phyloP scores from a whole-genome alignment of 805 yeast species.

The Starmerella kuoi region DNA sequence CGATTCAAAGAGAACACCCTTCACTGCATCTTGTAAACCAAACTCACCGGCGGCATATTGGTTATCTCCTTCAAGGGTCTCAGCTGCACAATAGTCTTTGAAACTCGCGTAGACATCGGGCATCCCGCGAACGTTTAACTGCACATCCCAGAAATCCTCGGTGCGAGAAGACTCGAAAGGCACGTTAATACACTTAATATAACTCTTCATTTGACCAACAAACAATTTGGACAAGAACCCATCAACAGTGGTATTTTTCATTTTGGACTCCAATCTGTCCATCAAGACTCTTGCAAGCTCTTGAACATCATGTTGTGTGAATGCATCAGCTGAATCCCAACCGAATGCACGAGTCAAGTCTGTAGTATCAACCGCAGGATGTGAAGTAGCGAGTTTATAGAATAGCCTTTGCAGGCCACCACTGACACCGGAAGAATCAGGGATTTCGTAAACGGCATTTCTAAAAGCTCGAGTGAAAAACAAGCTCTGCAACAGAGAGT shows the following conservation, averaged over 20 bases:
- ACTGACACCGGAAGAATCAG: conserved; percentile 57
- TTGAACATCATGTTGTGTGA: conserved; percentile 96
- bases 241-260: conserved; percentile 79
- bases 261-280: conserved; percentile 82
- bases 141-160: conserved; percentile 98
- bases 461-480: conserved; percentile 75
- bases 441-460: conserved; percentile 77
- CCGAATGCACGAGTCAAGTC: conserved; percentile 90
- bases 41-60: conserved; percentile 82
- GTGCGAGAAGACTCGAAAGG: conserved; percentile 82
- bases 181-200: conserved; percentile 81
- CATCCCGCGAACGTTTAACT: conserved; percentile 80
- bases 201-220: conserved; percentile 95
- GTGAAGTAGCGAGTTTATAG: conserved; percentile 61
- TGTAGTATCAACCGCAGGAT: conserved; percentile 66
- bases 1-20: conserved; percentile 83
- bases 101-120: conserved; percentile 62
- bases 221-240: conserved; percentile 66
- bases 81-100: conserved; percentile 75
- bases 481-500: conserved; percentile 82
- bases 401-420: conserved; percentile 80
- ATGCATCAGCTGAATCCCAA: conserved; percentile 92
- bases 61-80: conserved; percentile 84
- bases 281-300: conserved; percentile 88
- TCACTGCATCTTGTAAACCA: conserved; percentile 91